These are phyloP conservation scores for Cercospora brassicicola DNA, from an alignment of 2,329 filamentous ascomycete species.

Conservation along the genomic window DNA sequence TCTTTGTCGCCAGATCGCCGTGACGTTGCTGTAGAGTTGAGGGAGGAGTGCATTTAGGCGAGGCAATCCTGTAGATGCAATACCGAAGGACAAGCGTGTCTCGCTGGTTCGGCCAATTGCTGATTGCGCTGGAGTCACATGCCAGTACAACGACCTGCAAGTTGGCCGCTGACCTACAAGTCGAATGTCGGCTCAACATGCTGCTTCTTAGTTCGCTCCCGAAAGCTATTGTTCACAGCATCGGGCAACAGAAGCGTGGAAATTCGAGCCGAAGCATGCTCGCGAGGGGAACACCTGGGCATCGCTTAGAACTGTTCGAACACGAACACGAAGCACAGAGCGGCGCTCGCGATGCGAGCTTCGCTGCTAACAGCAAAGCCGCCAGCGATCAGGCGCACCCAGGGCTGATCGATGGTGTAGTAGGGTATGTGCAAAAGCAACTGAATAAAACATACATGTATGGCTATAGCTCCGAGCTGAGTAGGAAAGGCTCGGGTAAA, in stretches of 20 bases:
- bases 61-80: background rate
- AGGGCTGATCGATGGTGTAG: background rate
- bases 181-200: background rate
- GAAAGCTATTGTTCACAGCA: background rate
- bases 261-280: background rate
- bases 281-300: background rate
- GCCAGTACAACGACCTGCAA: background rate
- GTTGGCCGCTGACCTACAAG: background rate
- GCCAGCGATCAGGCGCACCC: background rate
- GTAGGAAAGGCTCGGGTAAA: background rate
- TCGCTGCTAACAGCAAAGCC: background rate
- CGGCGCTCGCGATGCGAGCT: background rate
- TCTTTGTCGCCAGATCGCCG: background rate
- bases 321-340: background rate
- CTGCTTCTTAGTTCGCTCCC: background rate
- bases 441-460: background rate
- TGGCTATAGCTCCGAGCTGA: background rate
- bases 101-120: background rate
- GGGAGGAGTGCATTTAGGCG: background rate
- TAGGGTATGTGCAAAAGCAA: background rate
- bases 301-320: background rate
- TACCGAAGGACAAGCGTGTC: background rate
- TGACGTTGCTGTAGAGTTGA: conserved; percentile 1
- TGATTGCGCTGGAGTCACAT: background rate
- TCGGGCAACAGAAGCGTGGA: background rate